Percentiles rank a stretch among this genome's conserved stretches.
These are phyloP conservation scores for Phlebiopsis flavidoalba DNA, from an alignment of 768 basidiomycete genomes.

Conservation along the genomic window DNA sequence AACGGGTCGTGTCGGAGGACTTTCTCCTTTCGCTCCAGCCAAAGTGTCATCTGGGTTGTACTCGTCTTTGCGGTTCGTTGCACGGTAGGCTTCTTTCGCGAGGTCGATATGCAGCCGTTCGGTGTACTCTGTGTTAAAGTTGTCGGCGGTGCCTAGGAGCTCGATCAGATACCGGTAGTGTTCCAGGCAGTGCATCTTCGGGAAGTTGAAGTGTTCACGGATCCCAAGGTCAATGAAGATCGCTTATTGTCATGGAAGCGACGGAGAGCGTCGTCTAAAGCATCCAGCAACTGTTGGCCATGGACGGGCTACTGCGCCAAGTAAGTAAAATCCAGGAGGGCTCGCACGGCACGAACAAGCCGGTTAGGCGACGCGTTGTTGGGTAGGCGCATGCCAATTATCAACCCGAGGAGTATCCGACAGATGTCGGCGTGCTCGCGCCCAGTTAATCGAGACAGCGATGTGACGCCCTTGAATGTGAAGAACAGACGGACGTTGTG, in stretches of 20 bases:
- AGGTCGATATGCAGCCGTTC: conserved; percentile 38
- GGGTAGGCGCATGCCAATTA: conserved; percentile 19
- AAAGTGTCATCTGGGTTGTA: conserved; percentile 34
- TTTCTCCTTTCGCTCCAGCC: conserved; percentile 32
- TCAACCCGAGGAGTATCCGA: conserved; percentile 10
- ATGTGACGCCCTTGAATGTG: conserved; percentile 32
- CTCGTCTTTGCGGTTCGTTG: conserved; percentile 22
- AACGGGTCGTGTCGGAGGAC: conserved; percentile 19
- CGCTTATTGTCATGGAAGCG: conserved; percentile 21
- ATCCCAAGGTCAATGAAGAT: conserved; percentile 16
- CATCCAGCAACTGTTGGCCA: conserved; percentile 13
- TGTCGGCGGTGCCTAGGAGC: conserved; percentile 16
- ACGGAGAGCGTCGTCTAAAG: conserved; percentile 12
- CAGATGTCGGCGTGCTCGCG: conserved; percentile 17
- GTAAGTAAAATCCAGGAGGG: conserved; percentile 25
- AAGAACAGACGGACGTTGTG: conserved; percentile 29
- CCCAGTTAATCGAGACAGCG: conserved; percentile 28
- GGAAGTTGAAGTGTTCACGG: conserved; percentile 5
- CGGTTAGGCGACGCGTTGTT: conserved; percentile 13
- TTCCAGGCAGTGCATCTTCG: conserved; percentile 22
- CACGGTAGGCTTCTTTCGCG: conserved; percentile 29
- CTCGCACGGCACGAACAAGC: conserved; percentile 18
- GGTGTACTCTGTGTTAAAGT: conserved; percentile 24
- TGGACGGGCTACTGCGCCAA: conserved; percentile 23
- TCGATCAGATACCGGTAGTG: conserved; percentile 22